phyloP scores from a whole-genome alignment of 2,329 filamentous ascomycete genomes.

The Penicillium hesseltinei region DNA sequence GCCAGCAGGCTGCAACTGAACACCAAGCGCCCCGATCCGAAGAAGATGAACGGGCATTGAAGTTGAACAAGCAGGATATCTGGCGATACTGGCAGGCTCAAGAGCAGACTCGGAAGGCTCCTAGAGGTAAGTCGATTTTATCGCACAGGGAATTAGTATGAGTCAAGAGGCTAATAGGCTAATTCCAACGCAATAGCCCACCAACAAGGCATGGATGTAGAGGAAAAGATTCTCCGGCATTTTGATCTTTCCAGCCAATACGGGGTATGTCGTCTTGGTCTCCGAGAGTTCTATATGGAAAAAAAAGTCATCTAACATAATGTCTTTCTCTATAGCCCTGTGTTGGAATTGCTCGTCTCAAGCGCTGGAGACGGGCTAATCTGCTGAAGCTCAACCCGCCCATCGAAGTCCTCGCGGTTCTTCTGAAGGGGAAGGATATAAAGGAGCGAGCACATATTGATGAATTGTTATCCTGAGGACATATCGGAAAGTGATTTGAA shows the following conservation, averaged over 20 bases:
- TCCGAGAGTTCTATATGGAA: not conserved
- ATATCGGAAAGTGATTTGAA: not conserved
- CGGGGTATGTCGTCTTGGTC: conserved; percentile 64
- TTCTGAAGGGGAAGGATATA: conserved; percentile 61
- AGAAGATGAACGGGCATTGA: conserved; percentile 53
- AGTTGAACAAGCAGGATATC: conserved; percentile 67
- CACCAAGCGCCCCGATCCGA: conserved; percentile 33
- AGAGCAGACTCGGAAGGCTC: conserved; percentile 66
- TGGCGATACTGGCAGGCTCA: conserved; percentile 73
- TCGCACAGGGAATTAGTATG: not conserved
- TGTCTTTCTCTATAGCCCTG: conserved; percentile 63
- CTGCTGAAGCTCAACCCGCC: conserved; percentile 81
- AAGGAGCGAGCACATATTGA: conserved; percentile 65
- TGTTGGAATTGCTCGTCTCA: conserved; percentile 75
- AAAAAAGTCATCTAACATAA: not conserved
- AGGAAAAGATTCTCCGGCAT: conserved; percentile 85
- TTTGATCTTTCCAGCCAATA: conserved; percentile 92
- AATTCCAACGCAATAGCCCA: conserved; percentile 57
- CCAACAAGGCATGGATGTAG: conserved; percentile 66
- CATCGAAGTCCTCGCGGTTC: conserved; percentile 81
- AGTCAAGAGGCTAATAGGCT: not conserved
- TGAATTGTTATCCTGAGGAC: conserved; percentile 34
- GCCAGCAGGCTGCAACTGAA: conserved; percentile 51
- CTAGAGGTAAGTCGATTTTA: conserved; percentile 46
- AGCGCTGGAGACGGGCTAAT: conserved; percentile 85